phyloP scores from a whole-genome alignment of 495 filamentous ascomycete genomes.

The Aspergillus campestris region DNA sequence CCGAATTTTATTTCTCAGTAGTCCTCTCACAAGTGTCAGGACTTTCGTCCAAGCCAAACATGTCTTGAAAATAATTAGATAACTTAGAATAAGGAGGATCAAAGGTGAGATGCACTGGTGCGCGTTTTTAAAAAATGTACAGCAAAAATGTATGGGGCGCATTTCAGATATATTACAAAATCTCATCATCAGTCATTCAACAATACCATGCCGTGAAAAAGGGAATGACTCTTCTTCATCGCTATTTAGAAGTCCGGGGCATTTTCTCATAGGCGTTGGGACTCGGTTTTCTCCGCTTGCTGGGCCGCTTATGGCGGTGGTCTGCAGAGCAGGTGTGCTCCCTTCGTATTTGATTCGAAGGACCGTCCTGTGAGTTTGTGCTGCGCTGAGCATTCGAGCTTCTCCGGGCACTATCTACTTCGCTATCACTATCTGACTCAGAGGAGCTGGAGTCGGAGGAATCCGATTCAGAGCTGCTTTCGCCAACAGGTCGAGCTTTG shows the following conservation, averaged over 20 bases:
- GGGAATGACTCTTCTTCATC: slow-evolving; percentile 1
- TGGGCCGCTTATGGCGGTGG: slow-evolving; percentile 22
- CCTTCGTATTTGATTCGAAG: too few species aligned
- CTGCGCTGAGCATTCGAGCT: not conserved
- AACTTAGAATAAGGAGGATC: too few species aligned
- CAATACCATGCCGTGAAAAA: too few species aligned
- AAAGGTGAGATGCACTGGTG: too few species aligned
- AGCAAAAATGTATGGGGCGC: too few species aligned
- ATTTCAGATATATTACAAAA: too few species aligned
- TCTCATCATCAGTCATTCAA: too few species aligned
- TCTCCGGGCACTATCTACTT: slow-evolving; percentile 22
- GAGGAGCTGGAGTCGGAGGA: slow-evolving; percentile 52
- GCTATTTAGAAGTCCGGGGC: slow-evolving; percentile 46
- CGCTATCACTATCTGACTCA: slow-evolving; percentile 52
- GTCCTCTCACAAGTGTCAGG: too few species aligned
- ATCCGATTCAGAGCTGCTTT: slow-evolving; percentile 73
- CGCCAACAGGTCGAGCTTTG: slow-evolving; percentile 69
- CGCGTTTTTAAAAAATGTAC: too few species aligned
- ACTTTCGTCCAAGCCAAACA: too few species aligned
- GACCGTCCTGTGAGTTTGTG: slow-evolving; percentile 10
- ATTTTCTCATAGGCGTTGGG: slow-evolving; percentile 95
- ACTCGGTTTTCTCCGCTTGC: slow-evolving; percentile 54
- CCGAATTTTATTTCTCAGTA: too few species aligned
- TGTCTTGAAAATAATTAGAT: too few species aligned
- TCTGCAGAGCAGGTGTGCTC: slow-evolving; percentile 12